Evolutionary conservation across 2,329 filamentous ascomycete species (phyloP).

Genomic region (Aspergillus melleus): DNA sequence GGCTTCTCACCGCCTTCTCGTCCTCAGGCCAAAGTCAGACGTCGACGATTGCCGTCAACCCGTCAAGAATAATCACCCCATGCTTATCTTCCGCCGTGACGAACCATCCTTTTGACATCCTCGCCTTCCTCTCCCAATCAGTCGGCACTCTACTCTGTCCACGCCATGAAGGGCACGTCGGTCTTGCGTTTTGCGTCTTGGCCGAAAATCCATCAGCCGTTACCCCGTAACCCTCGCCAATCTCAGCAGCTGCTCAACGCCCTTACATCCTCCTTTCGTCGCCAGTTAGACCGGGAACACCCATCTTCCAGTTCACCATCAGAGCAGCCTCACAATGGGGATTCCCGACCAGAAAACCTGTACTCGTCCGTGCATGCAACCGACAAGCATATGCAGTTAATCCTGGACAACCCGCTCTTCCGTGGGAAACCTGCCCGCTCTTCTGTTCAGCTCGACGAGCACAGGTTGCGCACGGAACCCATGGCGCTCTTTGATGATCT

Average conservation of each 20-base stretch:
- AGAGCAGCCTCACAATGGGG: background rate
- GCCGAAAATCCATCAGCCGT: conserved; percentile 54
- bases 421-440: conserved; percentile 35
- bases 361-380: conserved; percentile 34
- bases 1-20: background rate
- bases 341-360: conserved; percentile 16
- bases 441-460: conserved; percentile 12
- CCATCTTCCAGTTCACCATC: conserved; percentile 33
- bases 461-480: conserved; percentile 30
- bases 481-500: conserved; percentile 40
- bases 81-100: background rate
- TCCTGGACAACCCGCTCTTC: conserved; percentile 45
- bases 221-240: conserved; percentile 56
- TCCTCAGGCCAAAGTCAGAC: background rate
- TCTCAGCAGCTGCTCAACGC: conserved; percentile 60
- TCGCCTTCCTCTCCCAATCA: background rate
- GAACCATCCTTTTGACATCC: background rate
- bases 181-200: conserved; percentile 51
- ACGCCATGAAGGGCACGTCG: conserved; percentile 54
- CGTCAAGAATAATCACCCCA: background rate
- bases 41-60: background rate
- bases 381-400: conserved; percentile 39
- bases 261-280: conserved; percentile 63
- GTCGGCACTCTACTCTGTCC: background rate
- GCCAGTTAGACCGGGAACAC: conserved; percentile 62